Base-by-base conservation (phyloP, 352 stramenopile species). In the Phytophthora podocarpi region DNA sequence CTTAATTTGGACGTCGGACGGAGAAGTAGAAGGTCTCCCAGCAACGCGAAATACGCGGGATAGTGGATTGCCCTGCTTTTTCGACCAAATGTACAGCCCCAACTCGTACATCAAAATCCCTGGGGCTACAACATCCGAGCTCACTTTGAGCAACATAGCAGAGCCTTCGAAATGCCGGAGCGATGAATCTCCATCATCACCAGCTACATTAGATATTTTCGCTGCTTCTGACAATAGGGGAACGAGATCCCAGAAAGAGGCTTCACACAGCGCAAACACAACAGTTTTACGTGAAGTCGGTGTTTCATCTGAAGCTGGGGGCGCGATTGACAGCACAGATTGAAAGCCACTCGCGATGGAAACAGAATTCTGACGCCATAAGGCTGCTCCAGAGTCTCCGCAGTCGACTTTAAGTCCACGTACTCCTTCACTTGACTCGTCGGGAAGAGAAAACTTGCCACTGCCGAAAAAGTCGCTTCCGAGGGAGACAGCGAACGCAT, bases 161-260 rank as follows among this genome's bases (percentile, higher is more conserved):
- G 74, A 66, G 11, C 53, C 60, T 41, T 73, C 55, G 10, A 67
- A 72, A n/a, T 64, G 37, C 2, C 47, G 60, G 45, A 58, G 26
- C 9, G 60, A 59, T 3, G 65, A 21, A 20, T 60, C 47, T 45
- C 5, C 21, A 58, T 54, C 28, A 12, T 59, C 45, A 47, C 23
- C 23, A 39, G 3, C 24, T 16, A 27, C 24, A 24, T 46, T 63
- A 41, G 70, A 63, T 62, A 81, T 76, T 30, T 74, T 72, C 26
- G 59, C 34, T 32, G 77, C 74, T 53, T 90, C 76, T 41, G 64
- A 47, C 21, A 94, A 62, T 24, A 94, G 53, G 0, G 87, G 79
- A 15, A 67, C 51, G 2, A 88, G 15, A 31, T 88, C 66, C 87
- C 87, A 96, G 42, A 82, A 96, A 23, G 81, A 89, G 1, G 76